Percentiles rank a stretch among this genome's conserved stretches.
phyloP scores from a whole-genome alignment of 805 yeast genomes.

The Torulaspora indica region DNA sequence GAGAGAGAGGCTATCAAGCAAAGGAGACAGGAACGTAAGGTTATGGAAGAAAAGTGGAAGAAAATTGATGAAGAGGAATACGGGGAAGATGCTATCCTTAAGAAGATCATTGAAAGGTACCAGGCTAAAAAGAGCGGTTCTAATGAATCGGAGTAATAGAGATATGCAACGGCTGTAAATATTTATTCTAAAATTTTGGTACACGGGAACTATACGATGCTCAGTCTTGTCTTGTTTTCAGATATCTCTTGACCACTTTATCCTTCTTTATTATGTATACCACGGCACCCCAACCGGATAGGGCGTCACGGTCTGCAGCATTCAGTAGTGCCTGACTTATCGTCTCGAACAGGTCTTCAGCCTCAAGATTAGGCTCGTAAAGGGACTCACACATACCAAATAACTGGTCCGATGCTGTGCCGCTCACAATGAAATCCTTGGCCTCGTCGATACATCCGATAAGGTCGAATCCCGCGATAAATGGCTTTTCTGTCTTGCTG shows the following conservation, averaged over 20 bases:
- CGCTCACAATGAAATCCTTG: slow-evolving; percentile 89
- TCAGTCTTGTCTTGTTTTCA: slow-evolving; percentile 94
- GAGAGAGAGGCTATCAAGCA: slow-evolving; percentile 50
- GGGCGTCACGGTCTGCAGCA: slow-evolving; percentile 95
- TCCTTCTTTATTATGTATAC: slow-evolving; percentile 91
- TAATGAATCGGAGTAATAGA: background rate
- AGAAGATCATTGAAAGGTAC: slow-evolving; percentile 57
- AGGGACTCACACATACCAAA: slow-evolving; percentile 98
- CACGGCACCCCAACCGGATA: slow-evolving; percentile 98
- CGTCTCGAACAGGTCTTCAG: slow-evolving; percentile 94
- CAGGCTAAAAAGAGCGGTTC: slow-evolving; percentile 31
- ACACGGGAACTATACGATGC: background rate
- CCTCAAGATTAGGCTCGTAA: slow-evolving; percentile 88
- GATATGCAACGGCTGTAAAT: slow-evolving; percentile 5
- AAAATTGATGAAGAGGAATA: slow-evolving; percentile 68
- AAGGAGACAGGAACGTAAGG: slow-evolving; percentile 54
- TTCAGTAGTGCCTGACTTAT: slow-evolving; percentile 88
- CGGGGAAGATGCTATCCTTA: slow-evolving; percentile 69
- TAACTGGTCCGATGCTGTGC: slow-evolving; percentile 94
- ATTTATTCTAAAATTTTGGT: slow-evolving; percentile 1
- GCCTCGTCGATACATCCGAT: slow-evolving; percentile 97
- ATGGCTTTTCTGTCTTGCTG: slow-evolving; percentile 77
- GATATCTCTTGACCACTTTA: slow-evolving; percentile 77
- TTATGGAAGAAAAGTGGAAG: slow-evolving; percentile 53
- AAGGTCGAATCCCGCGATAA: slow-evolving; percentile 89